phyloP scores from a whole-genome alignment of 140 eudicot genomes.

The Erigeron philadelphicus region DNA sequence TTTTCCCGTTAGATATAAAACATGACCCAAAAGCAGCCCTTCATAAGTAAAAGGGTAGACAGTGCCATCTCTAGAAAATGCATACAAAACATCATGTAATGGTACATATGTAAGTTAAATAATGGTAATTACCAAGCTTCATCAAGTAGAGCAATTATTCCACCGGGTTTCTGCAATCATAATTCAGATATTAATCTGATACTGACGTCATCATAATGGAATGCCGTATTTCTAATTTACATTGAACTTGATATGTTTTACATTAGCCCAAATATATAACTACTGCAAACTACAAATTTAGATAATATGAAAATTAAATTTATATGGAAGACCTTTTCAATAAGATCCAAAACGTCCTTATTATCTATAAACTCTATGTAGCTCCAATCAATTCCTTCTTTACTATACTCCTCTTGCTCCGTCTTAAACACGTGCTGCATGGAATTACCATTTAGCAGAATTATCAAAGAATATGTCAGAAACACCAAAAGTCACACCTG shows the following conservation, averaged over 20 bases:
- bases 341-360: slow-evolving; percentile 91
- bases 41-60: neutral
- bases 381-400: slow-evolving; percentile 96
- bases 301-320: neutral
- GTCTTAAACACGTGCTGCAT: slow-evolving; percentile 90
- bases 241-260: neutral
- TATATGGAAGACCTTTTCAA: slow-evolving; percentile 67
- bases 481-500: slow-evolving; percentile 47
- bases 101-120: slow-evolving; percentile 10
- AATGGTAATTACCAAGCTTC: slow-evolving; percentile 72
- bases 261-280: slow-evolving; percentile 6
- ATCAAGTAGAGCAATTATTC: slow-evolving; percentile 94
- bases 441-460: slow-evolving; percentile 17
- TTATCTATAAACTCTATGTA: slow-evolving; percentile 97
- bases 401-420: slow-evolving; percentile 95
- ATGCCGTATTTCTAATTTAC: neutral
- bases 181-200: slow-evolving; percentile 16
- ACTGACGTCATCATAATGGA: slow-evolving; percentile 14
- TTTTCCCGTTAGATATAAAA: neutral
- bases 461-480: slow-evolving; percentile 20
- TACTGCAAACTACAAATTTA: neutral
- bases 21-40: neutral
- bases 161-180: slow-evolving; percentile 94
- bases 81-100: slow-evolving; percentile 7
- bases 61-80: neutral